phyloP scores from a whole-genome alignment of 176 grass and related monocot species.

The Elaeis guineensis region DNA sequence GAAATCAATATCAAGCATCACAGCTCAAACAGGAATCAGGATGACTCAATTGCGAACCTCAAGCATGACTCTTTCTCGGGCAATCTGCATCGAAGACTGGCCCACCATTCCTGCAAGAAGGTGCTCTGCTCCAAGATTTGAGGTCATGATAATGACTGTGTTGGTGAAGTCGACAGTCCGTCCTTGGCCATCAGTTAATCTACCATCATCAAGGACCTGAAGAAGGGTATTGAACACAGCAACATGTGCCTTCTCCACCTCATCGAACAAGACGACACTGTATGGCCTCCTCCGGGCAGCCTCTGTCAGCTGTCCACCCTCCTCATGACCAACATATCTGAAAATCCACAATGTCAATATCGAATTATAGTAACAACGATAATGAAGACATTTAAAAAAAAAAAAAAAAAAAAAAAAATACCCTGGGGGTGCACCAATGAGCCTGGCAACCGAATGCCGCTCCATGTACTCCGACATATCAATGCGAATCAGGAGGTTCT shows the following conservation, averaged over 20 bases:
- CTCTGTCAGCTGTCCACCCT: slow-evolving; percentile 85
- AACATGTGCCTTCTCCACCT: slow-evolving; percentile 90
- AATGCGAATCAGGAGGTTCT: slow-evolving; percentile 83
- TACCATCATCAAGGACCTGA: slow-evolving; percentile 86
- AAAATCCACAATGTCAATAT: background rate
- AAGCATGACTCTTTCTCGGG: slow-evolving; percentile 56
- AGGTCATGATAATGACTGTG: slow-evolving; percentile 95
- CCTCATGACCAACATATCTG: slow-evolving; percentile 86
- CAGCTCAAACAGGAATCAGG: background rate
- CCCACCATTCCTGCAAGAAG: slow-evolving; percentile 81
- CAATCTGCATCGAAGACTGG: slow-evolving; percentile 70
- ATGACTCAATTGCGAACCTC: slow-evolving; percentile 35
- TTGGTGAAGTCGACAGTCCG: slow-evolving; percentile 90
- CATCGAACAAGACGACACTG: slow-evolving; percentile 93
- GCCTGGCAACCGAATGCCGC: slow-evolving; percentile 78
- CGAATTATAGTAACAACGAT: background rate
- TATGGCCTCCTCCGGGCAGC: slow-evolving; percentile 73
- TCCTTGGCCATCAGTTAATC: slow-evolving; percentile 86
- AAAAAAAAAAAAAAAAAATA: slow-evolving; percentile 2
- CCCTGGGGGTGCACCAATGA: slow-evolving; percentile 92
- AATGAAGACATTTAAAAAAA: background rate
- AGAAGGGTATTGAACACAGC: slow-evolving; percentile 95
- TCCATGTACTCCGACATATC: slow-evolving; percentile 99
- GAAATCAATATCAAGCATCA: background rate
- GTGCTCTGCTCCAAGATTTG: slow-evolving; percentile 93